Percentiles rank a stretch among this genome's conserved stretches.
Evolutionary conservation across 2,329 filamentous ascomycete species (phyloP).

Genomic region (Leptodontidium sp.): DNA sequence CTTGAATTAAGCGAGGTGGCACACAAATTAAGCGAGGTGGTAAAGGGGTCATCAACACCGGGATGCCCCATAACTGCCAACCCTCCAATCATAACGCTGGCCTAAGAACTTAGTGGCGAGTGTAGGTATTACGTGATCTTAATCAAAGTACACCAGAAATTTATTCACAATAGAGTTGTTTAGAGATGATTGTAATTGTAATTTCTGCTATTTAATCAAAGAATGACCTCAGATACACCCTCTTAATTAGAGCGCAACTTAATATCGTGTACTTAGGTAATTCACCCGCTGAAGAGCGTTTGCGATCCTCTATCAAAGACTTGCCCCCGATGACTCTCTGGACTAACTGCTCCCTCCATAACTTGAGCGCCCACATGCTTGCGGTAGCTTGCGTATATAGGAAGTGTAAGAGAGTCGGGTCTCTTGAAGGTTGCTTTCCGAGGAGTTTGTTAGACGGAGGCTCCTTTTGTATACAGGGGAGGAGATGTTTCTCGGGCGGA

Average conservation of each 20-base stretch:
- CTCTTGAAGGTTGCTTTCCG: slow-evolving; percentile 22
- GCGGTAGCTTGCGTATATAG: slow-evolving; percentile 25
- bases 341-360: slow-evolving; percentile 9
- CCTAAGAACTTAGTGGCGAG: no score
- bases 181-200: slow-evolving; percentile 6
- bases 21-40: slow-evolving; percentile 8
- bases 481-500: slow-evolving; percentile 17
- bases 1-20: slow-evolving; percentile 7
- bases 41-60: slow-evolving; percentile 8
- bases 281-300: slow-evolving; percentile 11
- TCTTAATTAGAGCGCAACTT: not conserved
- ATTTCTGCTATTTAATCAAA: slow-evolving; percentile 9
- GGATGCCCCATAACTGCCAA: no score
- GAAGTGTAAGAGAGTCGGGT: not conserved
- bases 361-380: slow-evolving; percentile 22
- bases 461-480: slow-evolving; percentile 21
- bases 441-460: slow-evolving; percentile 12
- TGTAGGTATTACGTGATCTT: slow-evolving; percentile 12
- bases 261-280: slow-evolving; percentile 3
- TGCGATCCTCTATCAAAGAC: slow-evolving; percentile 16
- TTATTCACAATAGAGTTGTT: slow-evolving; percentile 10
- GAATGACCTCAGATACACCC: slow-evolving; percentile 3
- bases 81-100: no score
- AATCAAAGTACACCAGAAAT: not conserved
- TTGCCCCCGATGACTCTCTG: slow-evolving; percentile 17